phyloP scores from a whole-genome alignment of 1,139 yeast genomes.

The Magnusiomyces tetraspermus region DNA sequence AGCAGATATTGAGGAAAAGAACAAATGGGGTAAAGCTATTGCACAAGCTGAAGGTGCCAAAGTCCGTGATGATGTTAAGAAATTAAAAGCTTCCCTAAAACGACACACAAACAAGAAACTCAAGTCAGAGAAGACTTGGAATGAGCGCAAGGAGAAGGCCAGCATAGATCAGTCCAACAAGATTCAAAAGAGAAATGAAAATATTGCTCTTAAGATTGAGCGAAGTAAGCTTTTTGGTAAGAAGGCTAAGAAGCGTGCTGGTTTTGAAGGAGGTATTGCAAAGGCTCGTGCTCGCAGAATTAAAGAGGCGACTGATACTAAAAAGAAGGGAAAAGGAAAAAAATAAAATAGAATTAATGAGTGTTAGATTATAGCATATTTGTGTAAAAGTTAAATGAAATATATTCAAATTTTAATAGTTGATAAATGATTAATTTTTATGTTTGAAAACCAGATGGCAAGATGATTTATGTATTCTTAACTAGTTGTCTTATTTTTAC shows the following conservation, averaged over 20 bases:
- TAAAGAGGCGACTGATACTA: background rate
- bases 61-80: constrained; percentile 79
- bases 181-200: constrained; percentile 76
- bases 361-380: no score
- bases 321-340: background rate
- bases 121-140: constrained; percentile 79
- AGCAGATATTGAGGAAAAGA: constrained; percentile 53
- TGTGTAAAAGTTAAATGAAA: no score
- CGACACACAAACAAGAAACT: constrained; percentile 71
- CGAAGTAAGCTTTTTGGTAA: constrained; percentile 54
- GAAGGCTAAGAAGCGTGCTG: constrained; percentile 36
- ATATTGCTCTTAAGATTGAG: constrained; percentile 60
- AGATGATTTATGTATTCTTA: no score
- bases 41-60: constrained; percentile 83
- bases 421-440: no score
- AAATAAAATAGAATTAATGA: background rate
- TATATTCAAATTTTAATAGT: background rate
- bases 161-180: constrained; percentile 64
- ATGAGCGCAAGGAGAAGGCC: constrained; percentile 67
- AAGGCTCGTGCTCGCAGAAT: constrained; percentile 1
- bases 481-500: no score
- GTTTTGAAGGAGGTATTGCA: constrained; percentile 25
- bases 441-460: no score
- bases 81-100: constrained; percentile 77
- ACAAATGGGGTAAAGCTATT: constrained; percentile 76